Percentiles rank a stretch among this genome's conserved stretches.
These are phyloP conservation scores for Aechmea fasciata DNA, from an alignment of 176 grass and related monocot genomes.

Conservation along the genomic window DNA sequence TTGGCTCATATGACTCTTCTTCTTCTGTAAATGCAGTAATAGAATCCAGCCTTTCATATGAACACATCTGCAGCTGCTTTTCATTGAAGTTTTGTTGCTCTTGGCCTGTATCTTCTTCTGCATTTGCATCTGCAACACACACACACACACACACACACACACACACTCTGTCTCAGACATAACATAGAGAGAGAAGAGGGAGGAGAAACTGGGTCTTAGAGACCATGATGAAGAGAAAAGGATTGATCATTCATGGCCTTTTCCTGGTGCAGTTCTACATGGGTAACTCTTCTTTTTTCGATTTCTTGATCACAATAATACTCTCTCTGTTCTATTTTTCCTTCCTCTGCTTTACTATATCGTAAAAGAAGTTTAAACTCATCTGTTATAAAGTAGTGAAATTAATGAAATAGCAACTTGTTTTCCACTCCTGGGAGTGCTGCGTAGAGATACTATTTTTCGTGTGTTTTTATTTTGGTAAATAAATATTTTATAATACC, in stretches of 20 bases:
- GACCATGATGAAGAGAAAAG: slow-evolving; percentile 45
- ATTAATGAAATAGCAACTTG: too few species aligned
- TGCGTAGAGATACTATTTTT: too few species aligned
- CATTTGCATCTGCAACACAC: slow-evolving; percentile 20
- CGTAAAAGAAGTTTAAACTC: not conserved
- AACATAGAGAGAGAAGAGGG: slow-evolving; percentile 8
- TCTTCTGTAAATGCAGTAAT: not conserved
- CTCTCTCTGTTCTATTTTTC: not conserved
- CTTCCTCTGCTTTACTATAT: not conserved
- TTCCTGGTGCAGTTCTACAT: slow-evolving; percentile 36
- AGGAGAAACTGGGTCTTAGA: not conserved
- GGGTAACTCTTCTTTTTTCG: slow-evolving; percentile 29
- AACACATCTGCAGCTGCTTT: slow-evolving; percentile 6
- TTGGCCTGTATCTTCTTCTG: slow-evolving; percentile 14
- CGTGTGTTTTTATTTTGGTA: too few species aligned
- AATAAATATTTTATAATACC: too few species aligned
- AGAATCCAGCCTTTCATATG: not conserved
- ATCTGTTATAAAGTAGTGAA: too few species aligned
- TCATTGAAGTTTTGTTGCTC: slow-evolving; percentile 27
- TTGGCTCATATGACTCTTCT: not conserved
- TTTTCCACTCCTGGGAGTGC: too few species aligned
- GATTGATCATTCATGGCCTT: slow-evolving; percentile 35
- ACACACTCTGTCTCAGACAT: slow-evolving; percentile 3
- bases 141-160: not conserved
- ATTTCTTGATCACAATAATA: not conserved